These are phyloP conservation scores for Suillus bovinus DNA, from an alignment of 768 basidiomycete species.

Conservation along the genomic window DNA sequence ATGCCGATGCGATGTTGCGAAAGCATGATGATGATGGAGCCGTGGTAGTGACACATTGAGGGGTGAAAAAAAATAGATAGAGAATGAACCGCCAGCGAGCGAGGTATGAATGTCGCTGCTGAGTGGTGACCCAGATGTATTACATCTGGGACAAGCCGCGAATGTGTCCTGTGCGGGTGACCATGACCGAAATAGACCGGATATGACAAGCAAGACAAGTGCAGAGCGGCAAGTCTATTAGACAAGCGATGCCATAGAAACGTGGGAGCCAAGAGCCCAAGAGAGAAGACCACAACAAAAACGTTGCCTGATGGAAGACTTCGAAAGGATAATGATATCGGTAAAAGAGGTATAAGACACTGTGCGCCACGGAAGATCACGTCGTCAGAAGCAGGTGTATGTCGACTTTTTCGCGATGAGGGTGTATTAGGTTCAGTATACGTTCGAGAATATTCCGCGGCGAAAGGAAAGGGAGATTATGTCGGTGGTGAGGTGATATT, in stretches of 20 bases:
- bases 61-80: conserved; percentile 26
- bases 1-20: conserved; percentile 40
- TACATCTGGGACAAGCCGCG: conserved; percentile 22
- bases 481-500: conserved; percentile 34
- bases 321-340: conserved; percentile 47
- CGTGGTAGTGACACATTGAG: conserved; percentile 46
- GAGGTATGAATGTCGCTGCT: conserved; percentile 50
- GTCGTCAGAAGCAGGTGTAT: conserved; percentile 10
- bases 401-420: conserved; percentile 10
- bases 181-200: conserved; percentile 37
- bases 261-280: conserved; percentile 34
- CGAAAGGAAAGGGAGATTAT: conserved; percentile 25
- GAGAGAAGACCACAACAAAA: conserved; percentile 28
- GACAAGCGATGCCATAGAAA: conserved; percentile 25
- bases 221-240: conserved; percentile 31
- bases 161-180: conserved; percentile 39
- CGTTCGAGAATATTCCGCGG: conserved; percentile 29
- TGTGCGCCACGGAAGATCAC: conserved; percentile 22
- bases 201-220: conserved; percentile 19
- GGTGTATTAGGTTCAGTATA: conserved; percentile 23
- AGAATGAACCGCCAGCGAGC: conserved; percentile 34
- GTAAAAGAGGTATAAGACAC: conserved; percentile 29
- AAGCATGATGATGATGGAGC: conserved; percentile 42
- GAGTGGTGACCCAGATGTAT: conserved; percentile 32
- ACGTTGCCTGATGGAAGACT: conserved; percentile 32